Evolutionary conservation across 2,329 filamentous ascomycete genomes (phyloP).

Genomic region (Zymoseptoria pseudotritici): DNA sequence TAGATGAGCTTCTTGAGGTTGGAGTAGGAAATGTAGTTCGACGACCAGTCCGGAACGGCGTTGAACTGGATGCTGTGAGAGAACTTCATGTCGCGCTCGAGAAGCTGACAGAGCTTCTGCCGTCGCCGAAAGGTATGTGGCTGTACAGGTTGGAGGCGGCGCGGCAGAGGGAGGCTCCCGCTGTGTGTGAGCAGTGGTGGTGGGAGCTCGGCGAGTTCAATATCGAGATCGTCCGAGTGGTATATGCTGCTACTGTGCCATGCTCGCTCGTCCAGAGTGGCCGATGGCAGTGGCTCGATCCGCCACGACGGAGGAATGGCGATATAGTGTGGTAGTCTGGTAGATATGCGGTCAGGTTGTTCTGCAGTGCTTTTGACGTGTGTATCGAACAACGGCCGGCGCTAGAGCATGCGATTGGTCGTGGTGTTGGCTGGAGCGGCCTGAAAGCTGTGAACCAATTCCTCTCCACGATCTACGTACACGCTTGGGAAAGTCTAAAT

Average conservation of each 20-base stretch:
- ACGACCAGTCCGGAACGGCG: conserved; percentile 98
- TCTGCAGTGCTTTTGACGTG: background rate
- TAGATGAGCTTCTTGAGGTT: conserved; percentile 99
- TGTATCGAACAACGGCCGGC: background rate
- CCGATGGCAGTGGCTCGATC: conserved; percentile 1
- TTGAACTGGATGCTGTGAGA: conserved; percentile 99
- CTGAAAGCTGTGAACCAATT: background rate
- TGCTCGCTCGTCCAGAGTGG: background rate
- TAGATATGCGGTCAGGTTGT: background rate
- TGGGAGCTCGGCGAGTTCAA: conserved; percentile 24
- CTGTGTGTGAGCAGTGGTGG: conserved; percentile 13
- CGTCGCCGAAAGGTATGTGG: conserved; percentile 17
- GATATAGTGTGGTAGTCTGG: background rate
- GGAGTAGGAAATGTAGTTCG: conserved; percentile 95
- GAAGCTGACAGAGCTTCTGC: conserved; percentile 62
- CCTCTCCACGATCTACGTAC: background rate
- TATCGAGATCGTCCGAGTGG: conserved; percentile 8
- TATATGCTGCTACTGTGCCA: conserved; percentile 4
- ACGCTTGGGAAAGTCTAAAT: background rate
- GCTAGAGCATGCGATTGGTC: background rate
- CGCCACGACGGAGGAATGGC: background rate
- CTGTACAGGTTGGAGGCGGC: conserved; percentile 8
- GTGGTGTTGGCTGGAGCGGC: background rate
- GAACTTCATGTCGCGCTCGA: conserved; percentile 95
- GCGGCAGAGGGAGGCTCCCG: background rate